Evolutionary conservation across 805 yeast genomes (phyloP).

Genomic region (Monosporozyma solicola): DNA sequence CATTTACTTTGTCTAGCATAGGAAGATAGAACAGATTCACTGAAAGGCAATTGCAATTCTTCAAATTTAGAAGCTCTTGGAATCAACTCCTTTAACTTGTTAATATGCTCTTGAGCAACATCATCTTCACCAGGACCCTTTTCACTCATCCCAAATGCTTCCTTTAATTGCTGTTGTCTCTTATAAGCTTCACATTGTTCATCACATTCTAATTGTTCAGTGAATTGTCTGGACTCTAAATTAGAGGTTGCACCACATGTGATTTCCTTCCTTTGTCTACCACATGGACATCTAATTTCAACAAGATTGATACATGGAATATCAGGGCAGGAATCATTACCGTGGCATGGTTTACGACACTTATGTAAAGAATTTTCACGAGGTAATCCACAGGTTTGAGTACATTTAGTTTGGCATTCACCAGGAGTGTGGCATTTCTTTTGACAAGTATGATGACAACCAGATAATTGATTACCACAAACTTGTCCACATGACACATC

Average conservation of each 20-base stretch:
- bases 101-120: constrained; percentile 4
- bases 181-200: constrained; percentile 54
- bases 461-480: constrained; percentile 44
- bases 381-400: constrained; percentile 45
- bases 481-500: constrained; percentile 58
- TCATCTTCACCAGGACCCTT: neutral
- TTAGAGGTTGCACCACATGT: constrained; percentile 49
- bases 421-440: constrained; percentile 49
- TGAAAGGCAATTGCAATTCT: constrained; percentile 32
- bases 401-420: constrained; percentile 54
- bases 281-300: constrained; percentile 54
- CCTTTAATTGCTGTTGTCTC: constrained; percentile 53
- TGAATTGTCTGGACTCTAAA: constrained; percentile 27
- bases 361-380: constrained; percentile 57
- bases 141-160: constrained; percentile 43
- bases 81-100: constrained; percentile 13
- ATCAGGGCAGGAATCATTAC: constrained; percentile 44
- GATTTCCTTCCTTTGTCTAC: constrained; percentile 38
- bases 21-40: constrained; percentile 38
- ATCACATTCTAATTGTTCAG: constrained; percentile 49
- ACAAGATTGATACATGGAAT: constrained; percentile 45
- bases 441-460: constrained; percentile 46
- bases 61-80: constrained; percentile 21
- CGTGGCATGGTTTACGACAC: constrained; percentile 60
- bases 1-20: constrained; percentile 52